These are phyloP conservation scores for Phytopythium ostracodes DNA, from an alignment of 352 stramenopile species.

Conservation along the genomic window DNA sequence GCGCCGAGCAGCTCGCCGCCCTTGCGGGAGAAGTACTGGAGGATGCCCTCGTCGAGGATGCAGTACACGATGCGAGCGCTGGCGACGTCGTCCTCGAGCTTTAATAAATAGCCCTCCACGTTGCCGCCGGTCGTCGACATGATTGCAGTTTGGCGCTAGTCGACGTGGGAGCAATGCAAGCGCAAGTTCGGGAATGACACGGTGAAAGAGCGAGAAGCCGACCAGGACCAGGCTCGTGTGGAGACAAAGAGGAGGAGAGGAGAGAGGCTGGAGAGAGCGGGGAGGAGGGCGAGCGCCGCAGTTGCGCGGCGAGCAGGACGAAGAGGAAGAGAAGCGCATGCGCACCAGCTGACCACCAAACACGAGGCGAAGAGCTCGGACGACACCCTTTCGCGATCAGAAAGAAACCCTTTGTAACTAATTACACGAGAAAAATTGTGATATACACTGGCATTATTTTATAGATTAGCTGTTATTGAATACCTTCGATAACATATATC, in stretches of 20 bases:
- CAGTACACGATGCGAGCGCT: conserved; percentile 64
- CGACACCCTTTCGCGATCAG: conserved; percentile 3
- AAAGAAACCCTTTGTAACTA: neutral
- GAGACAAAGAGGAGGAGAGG: neutral
- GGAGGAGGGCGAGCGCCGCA: conserved; percentile 1
- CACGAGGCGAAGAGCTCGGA: neutral
- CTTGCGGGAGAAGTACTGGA: conserved; percentile 78
- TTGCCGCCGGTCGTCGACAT: conserved; percentile 58
- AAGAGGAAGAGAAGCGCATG: conserved; percentile 2
- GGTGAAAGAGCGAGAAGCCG: too few relatives aligned
- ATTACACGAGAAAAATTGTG: neutral
- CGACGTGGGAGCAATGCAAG: neutral
- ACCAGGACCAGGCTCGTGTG: neutral
- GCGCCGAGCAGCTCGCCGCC: conserved; percentile 58
- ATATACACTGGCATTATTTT: too few relatives aligned
- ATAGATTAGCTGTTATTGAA: neutral
- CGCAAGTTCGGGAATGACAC: conserved; percentile 2
- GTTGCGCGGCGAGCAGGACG: conserved; percentile 1
- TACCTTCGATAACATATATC: neutral
- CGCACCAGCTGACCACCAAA: neutral
- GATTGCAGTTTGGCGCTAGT: neutral
- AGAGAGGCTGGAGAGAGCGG: neutral
- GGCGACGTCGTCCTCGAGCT: conserved; percentile 47
- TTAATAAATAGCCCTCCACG: conserved; percentile 80
- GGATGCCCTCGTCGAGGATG: conserved; percentile 77